Evolutionary conservation across 805 yeast genomes (phyloP).

Genomic region (Metschnikowia vanudenii): DNA sequence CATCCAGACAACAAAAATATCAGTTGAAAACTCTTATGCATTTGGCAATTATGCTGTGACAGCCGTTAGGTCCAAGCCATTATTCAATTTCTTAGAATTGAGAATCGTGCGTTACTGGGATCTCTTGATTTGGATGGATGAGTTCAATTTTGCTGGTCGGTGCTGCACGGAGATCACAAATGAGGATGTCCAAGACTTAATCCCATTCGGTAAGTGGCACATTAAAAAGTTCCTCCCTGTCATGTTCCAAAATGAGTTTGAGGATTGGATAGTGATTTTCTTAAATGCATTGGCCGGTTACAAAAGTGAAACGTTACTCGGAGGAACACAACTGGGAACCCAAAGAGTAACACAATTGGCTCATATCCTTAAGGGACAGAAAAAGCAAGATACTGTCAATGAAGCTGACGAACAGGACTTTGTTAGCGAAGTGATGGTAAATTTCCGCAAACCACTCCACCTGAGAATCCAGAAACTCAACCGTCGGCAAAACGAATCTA

Average conservation of each 20-base stretch:
- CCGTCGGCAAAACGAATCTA: slow-evolving; percentile 70
- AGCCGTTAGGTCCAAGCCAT: slow-evolving; percentile 73
- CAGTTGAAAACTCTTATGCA: slow-evolving; percentile 86
- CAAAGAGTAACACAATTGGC: slow-evolving; percentile 71
- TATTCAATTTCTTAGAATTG: slow-evolving; percentile 80
- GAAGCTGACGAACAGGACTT: slow-evolving; percentile 36
- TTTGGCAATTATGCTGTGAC: slow-evolving; percentile 81
- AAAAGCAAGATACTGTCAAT: slow-evolving; percentile 33
- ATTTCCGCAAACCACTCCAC: slow-evolving; percentile 60
- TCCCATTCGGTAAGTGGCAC: slow-evolving; percentile 72
- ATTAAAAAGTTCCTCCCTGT: slow-evolving; percentile 70
- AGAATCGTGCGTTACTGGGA: slow-evolving; percentile 84
- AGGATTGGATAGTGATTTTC: slow-evolving; percentile 79
- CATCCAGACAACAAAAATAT: slow-evolving; percentile 67
- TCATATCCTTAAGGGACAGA: slow-evolving; percentile 47
- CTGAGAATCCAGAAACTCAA: slow-evolving; percentile 65
- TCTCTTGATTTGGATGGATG: slow-evolving; percentile 91
- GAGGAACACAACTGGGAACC: slow-evolving; percentile 41
- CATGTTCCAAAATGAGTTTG: slow-evolving; percentile 77
- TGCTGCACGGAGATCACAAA: slow-evolving; percentile 46
- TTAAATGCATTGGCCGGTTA: slow-evolving; percentile 64
- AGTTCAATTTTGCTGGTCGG: slow-evolving; percentile 79
- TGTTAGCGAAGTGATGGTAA: slow-evolving; percentile 48
- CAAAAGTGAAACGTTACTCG: slow-evolving; percentile 43
- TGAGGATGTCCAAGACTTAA: slow-evolving; percentile 43